phyloP scores from a whole-genome alignment of 2,329 filamentous ascomycete species.

The Colletotrichum paranaense region DNA sequence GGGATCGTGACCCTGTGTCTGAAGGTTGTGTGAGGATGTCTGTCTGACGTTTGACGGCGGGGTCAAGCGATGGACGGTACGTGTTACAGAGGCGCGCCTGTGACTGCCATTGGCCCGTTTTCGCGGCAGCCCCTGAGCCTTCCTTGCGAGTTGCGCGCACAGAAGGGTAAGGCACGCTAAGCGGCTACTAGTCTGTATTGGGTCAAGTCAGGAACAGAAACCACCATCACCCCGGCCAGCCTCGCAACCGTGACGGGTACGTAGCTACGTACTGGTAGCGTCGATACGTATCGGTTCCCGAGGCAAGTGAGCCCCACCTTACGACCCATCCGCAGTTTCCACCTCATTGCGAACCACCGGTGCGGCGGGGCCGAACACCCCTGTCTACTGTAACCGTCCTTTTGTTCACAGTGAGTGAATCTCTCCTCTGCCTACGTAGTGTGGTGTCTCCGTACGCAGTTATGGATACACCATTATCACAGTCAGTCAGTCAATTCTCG shows the following conservation, averaged over 20 bases:
- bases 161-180: neutral
- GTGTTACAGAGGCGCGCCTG: conserved; percentile 53
- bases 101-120: conserved; percentile 43
- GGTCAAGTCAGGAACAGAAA: conserved; percentile 21
- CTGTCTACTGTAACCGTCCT: neutral
- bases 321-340: neutral
- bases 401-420: neutral
- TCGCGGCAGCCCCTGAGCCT: conserved; percentile 25
- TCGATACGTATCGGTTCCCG: neutral
- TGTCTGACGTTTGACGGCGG: conserved; percentile 52
- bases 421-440: neutral
- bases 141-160: neutral
- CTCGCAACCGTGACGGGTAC: conserved; percentile 10
- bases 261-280: neutral
- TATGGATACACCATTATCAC: neutral
- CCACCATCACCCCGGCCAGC: conserved; percentile 16
- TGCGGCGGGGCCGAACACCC: conserved; percentile 30
- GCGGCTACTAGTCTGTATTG: neutral
- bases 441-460: neutral
- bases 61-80: conserved; percentile 51
- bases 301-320: neutral
- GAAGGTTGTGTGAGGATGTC: conserved; percentile 36
- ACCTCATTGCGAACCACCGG: conserved; percentile 2
- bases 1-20: conserved; percentile 24
- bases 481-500: neutral